Evolutionary conservation across 2,329 filamentous ascomycete species (phyloP).

Genomic region (Scorias spongiosa): DNA sequence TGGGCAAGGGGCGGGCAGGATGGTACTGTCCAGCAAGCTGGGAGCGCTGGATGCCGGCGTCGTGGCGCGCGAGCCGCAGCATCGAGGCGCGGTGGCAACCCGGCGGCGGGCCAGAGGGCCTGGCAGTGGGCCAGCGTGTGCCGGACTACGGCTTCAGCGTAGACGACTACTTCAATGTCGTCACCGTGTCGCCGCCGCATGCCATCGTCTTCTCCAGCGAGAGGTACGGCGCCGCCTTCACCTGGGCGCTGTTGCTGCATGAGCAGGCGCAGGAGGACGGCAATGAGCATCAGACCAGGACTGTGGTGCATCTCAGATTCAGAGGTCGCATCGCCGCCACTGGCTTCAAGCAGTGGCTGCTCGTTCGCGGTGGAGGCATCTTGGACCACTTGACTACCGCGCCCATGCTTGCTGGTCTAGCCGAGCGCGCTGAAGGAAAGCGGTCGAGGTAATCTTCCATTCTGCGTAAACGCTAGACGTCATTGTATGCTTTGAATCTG

Average conservation of each 20-base stretch:
- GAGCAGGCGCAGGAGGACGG: conserved; percentile 3
- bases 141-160: conserved; percentile 9
- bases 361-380: conserved; percentile 7
- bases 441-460: not conserved
- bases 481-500: too few species aligned
- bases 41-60: conserved; percentile 6
- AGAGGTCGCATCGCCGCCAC: conserved; percentile 8
- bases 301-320: conserved; percentile 10
- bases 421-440: conserved; percentile 5
- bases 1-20: conserved; percentile 10
- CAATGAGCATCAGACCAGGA: not conserved
- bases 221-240: conserved; percentile 7
- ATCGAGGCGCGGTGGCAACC: conserved; percentile 7
- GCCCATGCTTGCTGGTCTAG: conserved; percentile 9
- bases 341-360: conserved; percentile 5
- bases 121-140: conserved; percentile 7
- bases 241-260: conserved; percentile 9
- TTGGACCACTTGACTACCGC: conserved; percentile 7
- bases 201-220: conserved; percentile 6
- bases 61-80: conserved; percentile 5
- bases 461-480: too few species aligned
- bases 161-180: conserved; percentile 10
- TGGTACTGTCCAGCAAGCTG: conserved; percentile 8
- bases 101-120: not conserved
- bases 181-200: conserved; percentile 3